Evolutionary conservation across 208 protist species (phyloP), one percentile per base, ranked within the genome.

Genomic region (Trypanosoma congolense): DNA sequence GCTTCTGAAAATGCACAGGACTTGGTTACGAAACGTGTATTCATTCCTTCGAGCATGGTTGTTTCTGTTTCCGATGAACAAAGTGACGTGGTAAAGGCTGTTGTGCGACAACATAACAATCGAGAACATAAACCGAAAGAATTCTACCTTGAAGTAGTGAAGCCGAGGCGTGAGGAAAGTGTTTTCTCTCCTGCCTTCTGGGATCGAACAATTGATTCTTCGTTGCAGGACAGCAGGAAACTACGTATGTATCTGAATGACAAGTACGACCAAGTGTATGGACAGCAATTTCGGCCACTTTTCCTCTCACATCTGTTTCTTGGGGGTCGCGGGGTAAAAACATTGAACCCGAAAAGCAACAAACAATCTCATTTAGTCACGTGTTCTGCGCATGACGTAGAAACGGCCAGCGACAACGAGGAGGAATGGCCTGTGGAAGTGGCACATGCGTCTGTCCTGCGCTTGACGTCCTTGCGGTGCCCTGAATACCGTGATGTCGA

Each of bases 191-290:
- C 3, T 24, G 57, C 47, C 5, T 58, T 36, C 33, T 85, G 65
- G 80, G 55, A 80, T 4, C 45, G 33, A 9, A 53, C 74, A 4
- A 73, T 89, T 47, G 81, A 89, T 45, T 29, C 38, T 1, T 61
- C 54, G 6, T 49, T 85, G 26, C 45, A 49, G 16, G 43, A 55
- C 41, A 89, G 81, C 61, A 54, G 50, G 35, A 89, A 89, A 59
- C 62, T 89, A 40, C 76, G 81, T 18, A 61, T 85, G 47, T 82
- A 85, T 59, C 42, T 89, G 3, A 78, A 77, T 56, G 81, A 85
- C 59, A 89, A 85, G 71, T 84, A 55, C 45, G 80, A 82, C 55
- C 79, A 57, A 31, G 56, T 68, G 28, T 88, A 84, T 62, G 56
- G 61, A 9, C 40, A 60, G 12, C 76, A 84, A 49, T 46, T 54